These are phyloP conservation scores for Parmelia sp. DNA, from an alignment of 495 filamentous ascomycete species.

Conservation along the genomic window DNA sequence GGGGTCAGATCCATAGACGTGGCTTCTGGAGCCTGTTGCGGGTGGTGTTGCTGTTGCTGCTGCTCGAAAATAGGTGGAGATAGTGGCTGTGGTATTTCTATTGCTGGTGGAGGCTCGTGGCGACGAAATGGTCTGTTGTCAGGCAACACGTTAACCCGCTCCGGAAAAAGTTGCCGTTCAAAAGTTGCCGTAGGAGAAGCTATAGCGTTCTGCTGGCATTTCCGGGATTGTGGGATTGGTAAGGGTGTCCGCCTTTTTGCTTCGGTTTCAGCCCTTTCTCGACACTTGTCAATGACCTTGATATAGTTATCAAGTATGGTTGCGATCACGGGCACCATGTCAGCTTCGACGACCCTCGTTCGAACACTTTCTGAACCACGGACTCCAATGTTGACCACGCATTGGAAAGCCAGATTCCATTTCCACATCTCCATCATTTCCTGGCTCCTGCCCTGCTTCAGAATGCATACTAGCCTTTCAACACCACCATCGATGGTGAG, in stretches of 20 bases:
- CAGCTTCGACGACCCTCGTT: conserved; percentile 92
- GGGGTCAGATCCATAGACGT: conserved; percentile 57
- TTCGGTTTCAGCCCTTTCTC: conserved; percentile 71
- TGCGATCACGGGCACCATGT: conserved; percentile 98
- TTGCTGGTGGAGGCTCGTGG: conserved; percentile 63
- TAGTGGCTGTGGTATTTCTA: conserved; percentile 63
- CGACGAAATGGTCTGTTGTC: conserved; percentile 52
- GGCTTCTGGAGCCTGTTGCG: conserved; percentile 40
- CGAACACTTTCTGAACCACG: conserved; percentile 88
- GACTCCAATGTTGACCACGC: conserved; percentile 97
- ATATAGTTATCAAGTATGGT: conserved; percentile 99
- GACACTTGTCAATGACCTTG: conserved; percentile 84
- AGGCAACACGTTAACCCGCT: conserved; percentile 33
- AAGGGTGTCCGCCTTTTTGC: conserved; percentile 45
- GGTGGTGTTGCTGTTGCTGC: conserved; percentile 22
- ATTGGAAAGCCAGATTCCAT: conserved; percentile 98
- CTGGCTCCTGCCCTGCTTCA: conserved; percentile 92
- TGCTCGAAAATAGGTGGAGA: conserved; percentile 38
- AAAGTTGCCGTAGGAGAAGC: conserved; percentile 26
- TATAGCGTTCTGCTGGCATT: conserved; percentile 36
- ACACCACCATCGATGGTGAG: conserved; percentile 97
- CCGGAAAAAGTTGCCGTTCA: conserved; percentile 32
- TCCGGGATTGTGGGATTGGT: conserved; percentile 34
- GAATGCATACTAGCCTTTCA: conserved; percentile 90
- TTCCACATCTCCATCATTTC: conserved; percentile 99